phyloP scores from a whole-genome alignment of 2,329 filamentous ascomycete genomes.

The Diaporthe citrichinensis region DNA sequence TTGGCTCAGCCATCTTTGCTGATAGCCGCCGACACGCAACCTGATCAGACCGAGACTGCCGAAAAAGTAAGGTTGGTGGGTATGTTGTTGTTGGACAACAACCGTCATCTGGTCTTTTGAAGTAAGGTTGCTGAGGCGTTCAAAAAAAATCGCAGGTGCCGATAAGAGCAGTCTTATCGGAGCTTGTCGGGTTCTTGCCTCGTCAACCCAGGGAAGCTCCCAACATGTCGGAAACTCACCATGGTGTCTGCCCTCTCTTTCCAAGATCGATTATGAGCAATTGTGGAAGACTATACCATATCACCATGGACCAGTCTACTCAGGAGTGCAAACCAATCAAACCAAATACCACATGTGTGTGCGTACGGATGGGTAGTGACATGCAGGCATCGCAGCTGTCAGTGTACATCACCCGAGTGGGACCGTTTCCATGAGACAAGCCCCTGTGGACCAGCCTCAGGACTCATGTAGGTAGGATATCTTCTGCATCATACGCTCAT shows the following conservation, averaged over 20 bases:
- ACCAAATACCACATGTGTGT: no score
- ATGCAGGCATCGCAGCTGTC: not conserved
- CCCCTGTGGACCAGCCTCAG: not conserved
- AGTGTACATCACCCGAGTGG: not conserved
- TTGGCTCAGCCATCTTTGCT: conserved; percentile 40
- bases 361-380: no score
- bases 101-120: not conserved
- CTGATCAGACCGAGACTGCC: no score
- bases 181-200: conserved; percentile 1
- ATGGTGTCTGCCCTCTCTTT: no score
- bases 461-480: not conserved
- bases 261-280: no score
- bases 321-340: not conserved
- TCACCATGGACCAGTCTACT: no score
- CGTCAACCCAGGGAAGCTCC: no score
- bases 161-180: conserved; percentile 23
- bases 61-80: not conserved
- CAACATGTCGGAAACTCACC: no score
- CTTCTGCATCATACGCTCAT: not conserved
- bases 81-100: not conserved
- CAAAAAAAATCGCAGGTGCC: conserved; percentile 1
- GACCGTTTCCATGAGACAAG: not conserved
- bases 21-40: not conserved
- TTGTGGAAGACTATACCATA: no score
- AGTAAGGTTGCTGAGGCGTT: not conserved